Percentiles rank a stretch among this genome's conserved stretches.
These are phyloP conservation scores for Kwoniella mangroviensis DNA, from an alignment of 768 basidiomycete species.

Conservation along the genomic window DNA sequence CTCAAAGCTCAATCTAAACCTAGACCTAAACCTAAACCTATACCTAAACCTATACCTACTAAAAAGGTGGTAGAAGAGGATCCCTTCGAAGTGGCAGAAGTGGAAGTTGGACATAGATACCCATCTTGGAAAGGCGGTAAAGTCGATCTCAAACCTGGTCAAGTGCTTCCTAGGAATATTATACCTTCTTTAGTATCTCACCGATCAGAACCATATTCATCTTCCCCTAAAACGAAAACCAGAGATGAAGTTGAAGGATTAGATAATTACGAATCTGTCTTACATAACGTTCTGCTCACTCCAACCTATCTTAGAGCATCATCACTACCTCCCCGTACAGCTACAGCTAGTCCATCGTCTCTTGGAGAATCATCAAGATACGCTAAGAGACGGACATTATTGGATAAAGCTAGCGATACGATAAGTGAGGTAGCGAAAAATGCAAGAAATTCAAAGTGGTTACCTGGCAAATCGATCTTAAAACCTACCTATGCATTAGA, in stretches of 20 bases:
- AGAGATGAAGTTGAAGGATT: constrained; percentile 6
- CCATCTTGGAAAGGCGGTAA: constrained; percentile 50
- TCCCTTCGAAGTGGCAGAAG: constrained; percentile 41
- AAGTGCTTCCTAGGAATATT: constrained; percentile 36
- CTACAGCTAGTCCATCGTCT: not conserved
- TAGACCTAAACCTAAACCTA: constrained; percentile 14
- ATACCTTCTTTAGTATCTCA: constrained; percentile 17
- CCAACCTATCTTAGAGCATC: constrained; percentile 43
- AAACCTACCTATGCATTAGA: constrained; percentile 22
- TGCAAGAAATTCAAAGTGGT: constrained; percentile 22
- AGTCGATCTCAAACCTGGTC: constrained; percentile 47
- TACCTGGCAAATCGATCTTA: constrained; percentile 31
- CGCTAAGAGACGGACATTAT: constrained; percentile 26
- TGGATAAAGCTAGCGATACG: constrained; percentile 28
- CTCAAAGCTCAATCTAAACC: not conserved
- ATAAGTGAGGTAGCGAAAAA: constrained; percentile 14
- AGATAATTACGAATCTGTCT: constrained; percentile 46
- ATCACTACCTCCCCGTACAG: constrained; percentile 8
- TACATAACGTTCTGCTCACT: constrained; percentile 49
- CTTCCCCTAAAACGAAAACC: constrained; percentile 1
- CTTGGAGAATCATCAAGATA: constrained; percentile 12
- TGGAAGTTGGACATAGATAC: constrained; percentile 49
- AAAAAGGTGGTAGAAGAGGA: constrained; percentile 29
- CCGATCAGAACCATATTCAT: not conserved
- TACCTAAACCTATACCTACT: constrained; percentile 15